A percentile compares a stretch with the other conserved stretches of the same genome.
These are phyloP conservation scores for Pigoraptor vietnamica DNA, from an alignment of 78 protist species.

Conservation along the genomic window DNA sequence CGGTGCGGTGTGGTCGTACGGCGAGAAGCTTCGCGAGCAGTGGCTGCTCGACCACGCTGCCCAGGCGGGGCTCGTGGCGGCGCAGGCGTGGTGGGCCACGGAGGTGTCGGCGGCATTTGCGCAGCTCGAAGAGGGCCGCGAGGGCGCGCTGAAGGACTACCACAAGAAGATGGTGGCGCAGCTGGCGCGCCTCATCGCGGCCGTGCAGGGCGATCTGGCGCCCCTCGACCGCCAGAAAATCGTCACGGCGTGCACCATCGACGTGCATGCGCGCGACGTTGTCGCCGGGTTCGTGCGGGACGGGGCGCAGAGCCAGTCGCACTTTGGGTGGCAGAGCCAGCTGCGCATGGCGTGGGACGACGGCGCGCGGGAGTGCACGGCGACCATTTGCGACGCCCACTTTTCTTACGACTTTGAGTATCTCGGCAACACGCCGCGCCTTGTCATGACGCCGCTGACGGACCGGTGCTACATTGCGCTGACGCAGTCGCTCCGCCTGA, in stretches of 20 bases:
- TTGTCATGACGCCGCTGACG: not conserved
- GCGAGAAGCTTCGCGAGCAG: conserved; percentile 15
- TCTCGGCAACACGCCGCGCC: conserved; percentile 53
- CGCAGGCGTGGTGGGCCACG: conserved; percentile 66
- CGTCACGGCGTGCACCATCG: conserved; percentile 75
- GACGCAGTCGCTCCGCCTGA: conserved; percentile 75
- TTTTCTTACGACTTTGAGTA: conserved; percentile 74
- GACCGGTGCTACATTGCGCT: conserved; percentile 82
- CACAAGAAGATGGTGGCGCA: conserved; percentile 35
- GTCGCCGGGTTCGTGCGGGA: conserved; percentile 16
- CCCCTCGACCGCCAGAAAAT: conserved; percentile 52
- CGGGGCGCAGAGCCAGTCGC: not conserved
- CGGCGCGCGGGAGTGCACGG: conserved; percentile 13
- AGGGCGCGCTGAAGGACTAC: conserved; percentile 25
- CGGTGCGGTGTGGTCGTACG: not conserved
- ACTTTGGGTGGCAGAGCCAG: conserved; percentile 76
- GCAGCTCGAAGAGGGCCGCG: not conserved
- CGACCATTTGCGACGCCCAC: conserved; percentile 48
- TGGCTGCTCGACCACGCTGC: conserved; percentile 60
- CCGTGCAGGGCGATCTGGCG: conserved; percentile 43
- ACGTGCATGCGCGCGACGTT: conserved; percentile 86
- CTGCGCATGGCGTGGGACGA: conserved; percentile 71
- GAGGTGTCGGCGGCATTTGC: conserved; percentile 1
- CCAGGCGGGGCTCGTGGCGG: conserved; percentile 64
- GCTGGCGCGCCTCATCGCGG: conserved; percentile 32